phyloP scores from a whole-genome alignment of 345 rosid genomes.

The Crucihimalaya himalaica region DNA sequence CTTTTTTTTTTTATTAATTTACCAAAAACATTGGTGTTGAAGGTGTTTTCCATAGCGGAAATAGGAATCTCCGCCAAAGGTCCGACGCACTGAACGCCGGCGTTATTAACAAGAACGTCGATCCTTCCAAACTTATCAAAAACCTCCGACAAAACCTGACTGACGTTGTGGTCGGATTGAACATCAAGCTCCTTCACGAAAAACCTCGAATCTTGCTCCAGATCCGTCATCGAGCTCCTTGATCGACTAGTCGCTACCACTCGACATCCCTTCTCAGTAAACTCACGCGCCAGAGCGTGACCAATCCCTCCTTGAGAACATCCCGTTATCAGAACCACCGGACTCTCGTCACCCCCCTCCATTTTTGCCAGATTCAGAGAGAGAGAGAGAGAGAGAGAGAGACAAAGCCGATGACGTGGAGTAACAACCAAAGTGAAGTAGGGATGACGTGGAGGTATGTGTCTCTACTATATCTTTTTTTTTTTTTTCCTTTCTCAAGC shows the following conservation, averaged over 20 bases:
- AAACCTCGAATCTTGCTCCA: constrained; percentile 66
- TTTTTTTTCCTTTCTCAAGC: too few relatives aligned
- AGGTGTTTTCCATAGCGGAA: constrained; percentile 57
- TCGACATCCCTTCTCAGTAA: constrained; percentile 56
- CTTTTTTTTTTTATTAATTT: background rate
- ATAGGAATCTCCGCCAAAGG: constrained; percentile 82
- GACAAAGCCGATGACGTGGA: too few relatives aligned
- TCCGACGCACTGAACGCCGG: constrained; percentile 82
- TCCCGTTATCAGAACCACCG: constrained; percentile 80
- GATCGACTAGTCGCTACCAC: constrained; percentile 84
- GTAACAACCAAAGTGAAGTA: too few relatives aligned
- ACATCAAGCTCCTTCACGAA: constrained; percentile 75
- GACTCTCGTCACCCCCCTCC: constrained; percentile 43
- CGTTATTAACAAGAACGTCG: constrained; percentile 85
- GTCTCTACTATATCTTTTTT: too few relatives aligned
- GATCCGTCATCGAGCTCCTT: constrained; percentile 59
- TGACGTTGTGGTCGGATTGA: constrained; percentile 62
- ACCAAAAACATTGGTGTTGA: constrained; percentile 82
- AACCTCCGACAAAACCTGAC: constrained; percentile 47
- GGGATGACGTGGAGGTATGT: too few relatives aligned
- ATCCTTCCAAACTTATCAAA: constrained; percentile 62
- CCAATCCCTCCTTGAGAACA: constrained; percentile 89
- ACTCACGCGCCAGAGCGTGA: constrained; percentile 77
- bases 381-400: too few relatives aligned
- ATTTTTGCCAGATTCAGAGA: constrained; percentile 10